These are phyloP conservation scores for Penicillium tannophilum DNA, from an alignment of 495 filamentous ascomycete genomes.

Conservation along the genomic window DNA sequence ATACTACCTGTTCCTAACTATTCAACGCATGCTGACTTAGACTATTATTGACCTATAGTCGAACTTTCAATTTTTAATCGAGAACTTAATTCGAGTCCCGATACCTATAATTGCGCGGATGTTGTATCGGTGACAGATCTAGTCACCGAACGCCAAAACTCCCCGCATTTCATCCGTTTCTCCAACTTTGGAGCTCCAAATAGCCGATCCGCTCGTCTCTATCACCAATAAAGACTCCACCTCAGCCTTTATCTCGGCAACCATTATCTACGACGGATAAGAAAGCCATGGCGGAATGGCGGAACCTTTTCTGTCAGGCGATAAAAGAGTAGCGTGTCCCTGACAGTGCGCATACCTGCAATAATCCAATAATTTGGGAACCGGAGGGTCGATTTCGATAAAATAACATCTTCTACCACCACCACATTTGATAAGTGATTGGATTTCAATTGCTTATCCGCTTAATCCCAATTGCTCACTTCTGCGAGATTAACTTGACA, in stretches of 20 bases:
- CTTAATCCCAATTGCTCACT: too few species aligned
- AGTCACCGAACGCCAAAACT: slow-evolving; percentile 9
- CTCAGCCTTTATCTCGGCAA: slow-evolving; percentile 25
- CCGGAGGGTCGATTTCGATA: background rate
- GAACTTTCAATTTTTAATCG: too few species aligned
- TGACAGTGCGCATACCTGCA: background rate
- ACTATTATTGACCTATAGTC: too few species aligned
- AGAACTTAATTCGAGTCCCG: background rate
- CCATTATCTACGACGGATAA: slow-evolving; percentile 8
- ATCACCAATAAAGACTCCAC: slow-evolving; percentile 20
- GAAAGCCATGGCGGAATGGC: background rate
- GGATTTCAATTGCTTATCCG: background rate
- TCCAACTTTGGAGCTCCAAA: slow-evolving; percentile 9
- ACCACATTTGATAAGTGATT: background rate
- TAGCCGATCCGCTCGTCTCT: slow-evolving; percentile 27
- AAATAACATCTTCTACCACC: background rate
- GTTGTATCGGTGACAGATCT: slow-evolving; percentile 30
- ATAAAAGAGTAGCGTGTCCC: slow-evolving; percentile 13
- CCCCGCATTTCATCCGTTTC: slow-evolving; percentile 21
- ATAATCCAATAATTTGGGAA: background rate
- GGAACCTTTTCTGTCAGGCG: slow-evolving; percentile 14
- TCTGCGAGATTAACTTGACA: background rate
- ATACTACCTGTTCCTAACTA: too few species aligned
- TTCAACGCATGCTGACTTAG: too few species aligned
- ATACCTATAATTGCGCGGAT: background rate